Percentiles rank a stretch among this genome's conserved stretches.
These are phyloP conservation scores for Heliamphora pulchella DNA, from an alignment of 179 eudicot genomes.

Conservation along the genomic window DNA sequence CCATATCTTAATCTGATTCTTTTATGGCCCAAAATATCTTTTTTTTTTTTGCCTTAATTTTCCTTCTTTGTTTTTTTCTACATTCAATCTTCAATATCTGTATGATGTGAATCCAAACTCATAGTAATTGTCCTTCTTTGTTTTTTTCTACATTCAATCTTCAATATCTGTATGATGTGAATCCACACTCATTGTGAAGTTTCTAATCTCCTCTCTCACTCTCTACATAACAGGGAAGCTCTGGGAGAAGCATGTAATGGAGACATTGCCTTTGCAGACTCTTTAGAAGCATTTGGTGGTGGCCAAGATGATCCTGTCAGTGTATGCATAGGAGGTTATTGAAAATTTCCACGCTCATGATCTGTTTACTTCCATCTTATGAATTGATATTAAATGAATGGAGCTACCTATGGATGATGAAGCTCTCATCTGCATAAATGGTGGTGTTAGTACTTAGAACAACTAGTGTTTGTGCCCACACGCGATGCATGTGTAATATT, in stretches of 20 bases:
- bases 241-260: constrained; percentile 74
- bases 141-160: background rate
- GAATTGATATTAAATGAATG: background rate
- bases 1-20: background rate
- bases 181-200: background rate
- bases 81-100: background rate
- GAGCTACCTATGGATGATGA: background rate
- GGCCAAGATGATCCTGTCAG: constrained; percentile 92
- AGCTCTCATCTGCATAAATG: background rate
- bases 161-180: background rate
- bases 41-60: background rate
- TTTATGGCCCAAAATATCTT: background rate
- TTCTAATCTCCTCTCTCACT: background rate
- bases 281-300: constrained; percentile 82
- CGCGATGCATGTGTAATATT: background rate
- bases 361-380: constrained; percentile 1
- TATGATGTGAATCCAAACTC: background rate
- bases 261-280: constrained; percentile 66
- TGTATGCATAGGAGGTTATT: constrained; percentile 82
- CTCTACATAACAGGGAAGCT: constrained; percentile 45
- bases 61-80: no score
- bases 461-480: background rate
- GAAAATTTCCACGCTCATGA: background rate
- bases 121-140: background rate
- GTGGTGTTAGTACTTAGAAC: background rate